Percentiles rank a stretch among this genome's conserved stretches.
Conservation (phyloP, 345 rosid species). For the Citrus unshiu region DNA sequence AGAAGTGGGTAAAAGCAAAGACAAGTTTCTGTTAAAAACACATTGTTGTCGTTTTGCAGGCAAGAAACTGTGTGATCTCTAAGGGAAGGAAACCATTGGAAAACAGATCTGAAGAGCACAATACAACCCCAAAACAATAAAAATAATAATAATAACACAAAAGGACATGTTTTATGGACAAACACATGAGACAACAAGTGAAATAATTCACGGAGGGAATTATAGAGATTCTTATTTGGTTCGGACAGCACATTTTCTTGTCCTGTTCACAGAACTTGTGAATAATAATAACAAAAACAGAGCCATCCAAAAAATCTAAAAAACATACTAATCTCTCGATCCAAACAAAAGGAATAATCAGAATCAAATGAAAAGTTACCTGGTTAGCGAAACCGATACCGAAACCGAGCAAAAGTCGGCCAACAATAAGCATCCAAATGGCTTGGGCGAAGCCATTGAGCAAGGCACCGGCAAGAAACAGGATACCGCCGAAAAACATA, state of each 20-base stretch:
- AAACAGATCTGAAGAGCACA: neutral
- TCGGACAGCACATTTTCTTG: conserved; percentile 3
- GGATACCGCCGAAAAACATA: conserved; percentile 86
- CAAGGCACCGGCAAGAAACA: conserved; percentile 80
- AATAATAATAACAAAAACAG: neutral
- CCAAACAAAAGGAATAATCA: neutral
- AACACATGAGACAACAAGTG: neutral
- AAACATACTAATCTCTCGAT: conserved; percentile 2
- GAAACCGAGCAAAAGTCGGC: conserved; percentile 87
- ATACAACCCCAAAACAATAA: neutral
- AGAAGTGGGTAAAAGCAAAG: neutral
- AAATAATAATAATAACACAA: neutral
- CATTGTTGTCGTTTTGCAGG: conserved; percentile 1
- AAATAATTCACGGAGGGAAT: neutral
- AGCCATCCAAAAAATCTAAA: neutral
- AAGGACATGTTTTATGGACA: neutral
- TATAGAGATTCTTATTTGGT: conserved; percentile 4
- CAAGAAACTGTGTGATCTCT: conserved; percentile 4
- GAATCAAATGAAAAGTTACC: conserved; percentile 35
- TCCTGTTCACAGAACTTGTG: neutral
- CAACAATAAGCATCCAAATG: conserved; percentile 90
- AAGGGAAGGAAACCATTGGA: neutral
- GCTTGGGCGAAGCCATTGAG: conserved; percentile 72
- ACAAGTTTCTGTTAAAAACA: neutral
- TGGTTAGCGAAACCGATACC: conserved; percentile 98